These are phyloP conservation scores for Yamadazyma scolyti DNA, from an alignment of 805 yeast species.

Conservation along the genomic window DNA sequence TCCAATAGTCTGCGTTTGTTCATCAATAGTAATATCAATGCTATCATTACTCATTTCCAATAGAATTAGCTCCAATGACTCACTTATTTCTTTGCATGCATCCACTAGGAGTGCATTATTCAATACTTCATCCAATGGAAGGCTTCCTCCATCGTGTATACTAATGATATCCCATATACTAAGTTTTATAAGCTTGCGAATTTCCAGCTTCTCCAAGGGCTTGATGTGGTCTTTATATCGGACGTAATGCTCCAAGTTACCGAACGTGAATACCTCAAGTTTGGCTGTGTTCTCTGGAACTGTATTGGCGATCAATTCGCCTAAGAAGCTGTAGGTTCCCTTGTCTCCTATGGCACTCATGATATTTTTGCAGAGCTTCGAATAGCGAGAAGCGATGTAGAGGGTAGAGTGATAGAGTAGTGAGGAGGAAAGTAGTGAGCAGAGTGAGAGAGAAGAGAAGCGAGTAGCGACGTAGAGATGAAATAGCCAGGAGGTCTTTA, in stretches of 20 bases:
- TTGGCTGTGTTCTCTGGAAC: too few species aligned
- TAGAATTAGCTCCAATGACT: constrained; percentile 8
- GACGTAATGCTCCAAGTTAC: constrained; percentile 23
- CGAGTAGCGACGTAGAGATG: too few species aligned
- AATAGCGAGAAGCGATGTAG: too few species aligned
- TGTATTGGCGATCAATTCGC: too few species aligned
- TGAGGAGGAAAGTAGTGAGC: too few species aligned
- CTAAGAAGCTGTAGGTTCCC: too few species aligned
- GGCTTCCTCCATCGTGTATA: constrained; percentile 8
- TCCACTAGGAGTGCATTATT: constrained; percentile 1
- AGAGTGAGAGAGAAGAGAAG: too few species aligned
- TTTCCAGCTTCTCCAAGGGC: constrained; percentile 10
- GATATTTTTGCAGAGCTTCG: too few species aligned
- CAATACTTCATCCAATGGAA: constrained; percentile 13
- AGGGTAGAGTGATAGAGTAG: too few species aligned
- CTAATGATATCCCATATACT: constrained; percentile 18
- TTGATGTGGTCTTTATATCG: constrained; percentile 15
- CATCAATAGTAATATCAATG: constrained; percentile 19
- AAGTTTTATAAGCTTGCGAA: constrained; percentile 23
- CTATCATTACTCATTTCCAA: constrained; percentile 9
- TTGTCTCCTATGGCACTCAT: too few species aligned
- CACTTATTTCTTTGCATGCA: constrained; percentile 2
- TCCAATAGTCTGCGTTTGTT: constrained; percentile 13
- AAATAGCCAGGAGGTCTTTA: too few species aligned
- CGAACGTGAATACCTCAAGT: constrained; percentile 37